Base-by-base conservation (phyloP, 2,329 filamentous ascomycete genomes). In the Zelopaecilomyces penicillatus region DNA sequence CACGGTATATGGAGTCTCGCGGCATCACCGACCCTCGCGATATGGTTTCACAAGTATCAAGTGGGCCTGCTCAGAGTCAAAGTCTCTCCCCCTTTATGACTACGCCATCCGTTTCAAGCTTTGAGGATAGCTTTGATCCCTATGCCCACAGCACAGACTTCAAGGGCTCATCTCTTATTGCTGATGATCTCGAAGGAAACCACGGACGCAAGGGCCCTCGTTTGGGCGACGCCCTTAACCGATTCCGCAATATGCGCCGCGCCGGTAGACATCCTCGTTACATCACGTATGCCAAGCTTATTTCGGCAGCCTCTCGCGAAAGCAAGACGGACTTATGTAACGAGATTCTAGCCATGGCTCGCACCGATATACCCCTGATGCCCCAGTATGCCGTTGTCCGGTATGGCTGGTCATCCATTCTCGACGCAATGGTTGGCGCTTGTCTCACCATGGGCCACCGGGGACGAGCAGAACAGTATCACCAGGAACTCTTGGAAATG, bases 251-350 rank as follows among this genome's bases (percentile, higher is more conserved):
- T 68, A 95, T 96, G 72, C 89, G 93, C 52, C 87, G 90, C 47
- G 80, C 87, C 58, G 90, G 91, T 51, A 83, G 89, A 60, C 89
- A 96, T 62, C 89, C 91, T 42, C 82, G 91, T 48, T 97, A 97
- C 69, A 93, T 95, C 64, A 95, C 90, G 1, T 96, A 97, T 57
- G 89, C 90, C 41, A 97, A 96, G 75, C 74, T 98, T 53, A 95
- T 98, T 58, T 83, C 85, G 39, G 86, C 87, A 47, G 90, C 91
- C 52, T 87, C 90, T 43, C 88, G 91, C 58, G 83, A 89, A 52
- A 79, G 85, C 57, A 88, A 90, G 59, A 78, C 87, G 65, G 83
- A 85, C 42, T 67, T 94, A 39, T 89, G 87, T 58, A 80, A 89
- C 52, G 89, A 97, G 50, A 85, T 98, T 42, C 75, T 96, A 30